Base-by-base conservation (phyloP, 108 stramenopile genomes). In the Stephanodiscus minutulus region DNA sequence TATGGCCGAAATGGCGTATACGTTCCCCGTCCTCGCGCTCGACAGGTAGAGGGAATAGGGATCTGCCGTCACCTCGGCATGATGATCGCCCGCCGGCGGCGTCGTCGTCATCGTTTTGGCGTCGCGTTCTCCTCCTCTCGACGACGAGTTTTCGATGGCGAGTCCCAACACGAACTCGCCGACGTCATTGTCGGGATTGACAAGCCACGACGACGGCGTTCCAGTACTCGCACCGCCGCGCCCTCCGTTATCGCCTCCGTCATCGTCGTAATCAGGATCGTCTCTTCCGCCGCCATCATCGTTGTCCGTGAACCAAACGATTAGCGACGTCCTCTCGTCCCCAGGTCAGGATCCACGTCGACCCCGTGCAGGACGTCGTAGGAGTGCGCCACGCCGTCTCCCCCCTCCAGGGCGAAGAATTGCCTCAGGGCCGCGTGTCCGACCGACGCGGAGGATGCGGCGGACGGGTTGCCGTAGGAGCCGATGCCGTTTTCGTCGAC, bases 341-440 rank as follows among this genome's bases (percentile, higher is more conserved):
- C 75, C 68, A 85, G 37, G 5, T 70, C 68, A 21, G 84, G 84
- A 49, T 85, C 73, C 7, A 90, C 81, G 55, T 91, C 87, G 10
- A 91, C 90, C 10, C 90, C 90, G 74, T 91, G 90, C 48, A 91
- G 55, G 22, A 91, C 74, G 64, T 91, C 87, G 72, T 77, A 91
- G 5, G 90, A 83, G 48, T 91, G 90, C 5, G 88, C 66, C 11
- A 91, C 90, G 13, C 74, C 86, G 69, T 91, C 87, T 5, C 90
- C 90, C 25, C 37, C 56, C 7, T 70, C 27, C 28, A 91, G 47
- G 18, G 87, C 85, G 58, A 91, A 87, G 60, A 81, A 91, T 33
- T 81, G 57, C 21, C 85, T 67, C 7, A 91, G 71, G 4, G 86
- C 82, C 15, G 80, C 82, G 64, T 86, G 85, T 48, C 84, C 83